Evolutionary conservation across 768 basidiomycete species (phyloP).

Genomic region (Mycena haematopus): DNA sequence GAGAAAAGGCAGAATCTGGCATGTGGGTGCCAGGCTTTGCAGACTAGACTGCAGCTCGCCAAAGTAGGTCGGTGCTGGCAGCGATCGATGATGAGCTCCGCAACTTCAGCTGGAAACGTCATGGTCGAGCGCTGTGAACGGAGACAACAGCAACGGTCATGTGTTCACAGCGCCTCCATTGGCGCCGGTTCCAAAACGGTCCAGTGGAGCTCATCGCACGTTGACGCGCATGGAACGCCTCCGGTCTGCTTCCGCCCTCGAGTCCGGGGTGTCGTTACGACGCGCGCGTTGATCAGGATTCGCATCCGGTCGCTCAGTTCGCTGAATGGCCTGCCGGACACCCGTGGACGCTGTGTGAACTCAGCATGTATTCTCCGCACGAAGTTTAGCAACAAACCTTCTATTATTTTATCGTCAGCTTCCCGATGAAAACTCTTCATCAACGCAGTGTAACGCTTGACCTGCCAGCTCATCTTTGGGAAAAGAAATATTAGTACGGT

Average conservation of each 20-base stretch:
- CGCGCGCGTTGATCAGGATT: conserved; percentile 10
- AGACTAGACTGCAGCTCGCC: conserved; percentile 26
- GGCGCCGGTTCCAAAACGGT: background rate
- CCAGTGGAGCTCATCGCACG: conserved; percentile 14
- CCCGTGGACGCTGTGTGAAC: conserved; percentile 16
- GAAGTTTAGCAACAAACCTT: conserved; percentile 52
- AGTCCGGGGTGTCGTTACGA: conserved; percentile 11
- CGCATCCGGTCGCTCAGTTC: conserved; percentile 6
- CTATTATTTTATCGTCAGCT: conserved; percentile 71
- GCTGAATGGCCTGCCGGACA: conserved; percentile 8
- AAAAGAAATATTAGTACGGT: background rate
- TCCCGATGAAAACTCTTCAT: conserved; percentile 84
- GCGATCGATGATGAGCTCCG: conserved; percentile 26
- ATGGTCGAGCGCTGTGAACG: conserved; percentile 5
- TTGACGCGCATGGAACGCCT: conserved; percentile 25
- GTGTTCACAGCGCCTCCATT: conserved; percentile 3
- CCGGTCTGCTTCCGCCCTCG: conserved; percentile 11
- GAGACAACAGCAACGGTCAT: conserved; percentile 15
- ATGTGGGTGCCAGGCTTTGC: conserved; percentile 25
- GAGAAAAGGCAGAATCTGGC: conserved; percentile 26
- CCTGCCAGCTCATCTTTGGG: conserved; percentile 82
- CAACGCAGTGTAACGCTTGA: conserved; percentile 78
- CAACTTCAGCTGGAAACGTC: conserved; percentile 25
- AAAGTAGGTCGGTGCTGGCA: conserved; percentile 14
- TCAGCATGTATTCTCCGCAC: background rate